phyloP scores from a whole-genome alignment of 163 green algal genomes.

The Scenedesmus sp. region DNA sequence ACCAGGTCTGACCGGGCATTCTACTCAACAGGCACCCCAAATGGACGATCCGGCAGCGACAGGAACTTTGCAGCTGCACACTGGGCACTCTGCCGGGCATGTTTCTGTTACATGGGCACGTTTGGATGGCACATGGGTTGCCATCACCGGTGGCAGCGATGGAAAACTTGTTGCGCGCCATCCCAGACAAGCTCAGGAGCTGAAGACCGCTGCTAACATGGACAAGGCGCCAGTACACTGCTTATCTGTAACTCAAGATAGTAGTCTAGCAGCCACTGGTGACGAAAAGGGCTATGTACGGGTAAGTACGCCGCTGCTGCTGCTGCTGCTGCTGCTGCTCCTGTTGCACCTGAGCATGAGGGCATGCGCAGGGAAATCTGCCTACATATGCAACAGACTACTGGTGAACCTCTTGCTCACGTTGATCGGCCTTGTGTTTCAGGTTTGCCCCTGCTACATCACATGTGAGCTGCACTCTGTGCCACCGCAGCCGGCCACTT shows the following conservation, averaged over 20 bases:
- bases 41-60: neutral
- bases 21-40: neutral
- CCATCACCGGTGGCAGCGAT: neutral
- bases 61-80: neutral
- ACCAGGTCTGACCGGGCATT: too few species aligned
- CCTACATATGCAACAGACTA: too few species aligned
- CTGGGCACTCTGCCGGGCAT: neutral
- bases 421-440: too few species aligned
- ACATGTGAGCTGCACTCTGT: too few species aligned
- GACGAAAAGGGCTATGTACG: neutral
- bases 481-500: too few species aligned
- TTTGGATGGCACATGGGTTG: neutral
- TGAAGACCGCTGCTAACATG: neutral
- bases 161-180: neutral
- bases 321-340: conserved; percentile 19
- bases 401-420: too few species aligned
- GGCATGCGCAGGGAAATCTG: too few species aligned
- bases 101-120: neutral
- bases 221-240: neutral
- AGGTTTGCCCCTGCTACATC: too few species aligned
- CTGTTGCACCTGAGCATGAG: neutral
- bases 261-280: neutral
- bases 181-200: neutral
- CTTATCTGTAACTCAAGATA: neutral
- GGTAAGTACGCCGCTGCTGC: neutral